Conservation (phyloP, 2,329 filamentous ascomycete species). For the Venturia effusa region DNA sequence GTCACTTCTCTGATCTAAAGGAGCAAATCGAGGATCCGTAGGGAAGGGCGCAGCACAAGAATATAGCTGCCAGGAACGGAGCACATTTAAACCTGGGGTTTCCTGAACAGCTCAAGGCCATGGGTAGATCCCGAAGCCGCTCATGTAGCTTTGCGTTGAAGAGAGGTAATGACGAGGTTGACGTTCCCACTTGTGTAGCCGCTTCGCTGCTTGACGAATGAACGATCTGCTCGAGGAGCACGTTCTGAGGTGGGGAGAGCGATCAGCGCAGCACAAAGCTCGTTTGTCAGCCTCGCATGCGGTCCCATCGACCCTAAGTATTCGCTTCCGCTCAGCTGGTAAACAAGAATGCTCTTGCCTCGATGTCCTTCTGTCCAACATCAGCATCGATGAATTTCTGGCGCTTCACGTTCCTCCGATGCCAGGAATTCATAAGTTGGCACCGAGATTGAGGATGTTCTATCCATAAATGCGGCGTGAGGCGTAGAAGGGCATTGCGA, state of each 20-base stretch:
- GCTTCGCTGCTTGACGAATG: neutral
- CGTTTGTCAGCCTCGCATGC: conserved; percentile 1
- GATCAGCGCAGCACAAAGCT: neutral
- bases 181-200: neutral
- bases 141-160: neutral
- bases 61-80: neutral
- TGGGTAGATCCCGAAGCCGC: neutral
- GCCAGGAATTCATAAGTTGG: too few species aligned
- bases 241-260: neutral
- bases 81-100: neutral
- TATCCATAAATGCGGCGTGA: neutral
- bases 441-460: neutral
- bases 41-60: neutral
- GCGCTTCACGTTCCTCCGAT: too few species aligned
- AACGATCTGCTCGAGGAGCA: neutral
- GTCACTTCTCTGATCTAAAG: neutral
- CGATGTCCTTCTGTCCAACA: too few species aligned
- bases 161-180: neutral
- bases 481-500: neutral
- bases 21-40: neutral
- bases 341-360: too few species aligned
- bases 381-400: too few species aligned
- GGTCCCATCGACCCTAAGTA: neutral
- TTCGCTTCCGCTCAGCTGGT: neutral
- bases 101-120: neutral